Base-by-base conservation (phyloP, 2,329 filamentous ascomycete genomes). In the Gliomastix tumulicola region DNA sequence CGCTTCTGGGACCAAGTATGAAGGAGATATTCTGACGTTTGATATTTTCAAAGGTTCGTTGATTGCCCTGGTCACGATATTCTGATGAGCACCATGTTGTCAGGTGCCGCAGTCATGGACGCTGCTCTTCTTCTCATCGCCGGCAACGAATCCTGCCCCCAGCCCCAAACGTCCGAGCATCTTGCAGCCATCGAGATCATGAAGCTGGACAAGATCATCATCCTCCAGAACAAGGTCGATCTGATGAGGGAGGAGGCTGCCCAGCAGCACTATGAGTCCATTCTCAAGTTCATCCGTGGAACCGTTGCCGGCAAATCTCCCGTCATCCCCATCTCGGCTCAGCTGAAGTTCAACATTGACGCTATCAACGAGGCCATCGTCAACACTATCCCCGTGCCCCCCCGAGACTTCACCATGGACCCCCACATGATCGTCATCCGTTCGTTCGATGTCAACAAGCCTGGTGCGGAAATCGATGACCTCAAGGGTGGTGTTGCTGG, bases 1-100 rank as follows among this genome's bases (percentile, higher is more conserved):
- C 12, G 10, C 10, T 12, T 5, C 7, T 8, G 11, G 11, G n/a
- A 27, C 13, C 9, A 5, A 4, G 17, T n/a, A 15, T 11, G 17
- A 36, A 16, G 20, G 32, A n/a, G 12, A 7, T n/a, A 15, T 32
- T 31, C 16, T 34, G 13, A 11, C 21, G 15, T 20, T 25, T 15
- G 9, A 5, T 34, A 5, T 34, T 19, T n/a, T 19, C 28, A 15
- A 48, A 90, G 87, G 13, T 98, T 97, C 62, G 92, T 97, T 50
- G 92, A 97, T 66, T 97, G 92, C 74, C 92, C 92, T 39, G 92
- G 92, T 65, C 92, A 98, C 86, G 92, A 98, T 69, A 98, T 98
- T 88, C 89, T 98, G 63, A 98, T 98, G 92, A 97, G 90, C 68
- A 98, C 92, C 54, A 98, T 98, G 92, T 82, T 98, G 74, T 98